Evolutionary conservation across 2,329 filamentous ascomycete species (phyloP).

Genomic region (Triangularia setosa): DNA sequence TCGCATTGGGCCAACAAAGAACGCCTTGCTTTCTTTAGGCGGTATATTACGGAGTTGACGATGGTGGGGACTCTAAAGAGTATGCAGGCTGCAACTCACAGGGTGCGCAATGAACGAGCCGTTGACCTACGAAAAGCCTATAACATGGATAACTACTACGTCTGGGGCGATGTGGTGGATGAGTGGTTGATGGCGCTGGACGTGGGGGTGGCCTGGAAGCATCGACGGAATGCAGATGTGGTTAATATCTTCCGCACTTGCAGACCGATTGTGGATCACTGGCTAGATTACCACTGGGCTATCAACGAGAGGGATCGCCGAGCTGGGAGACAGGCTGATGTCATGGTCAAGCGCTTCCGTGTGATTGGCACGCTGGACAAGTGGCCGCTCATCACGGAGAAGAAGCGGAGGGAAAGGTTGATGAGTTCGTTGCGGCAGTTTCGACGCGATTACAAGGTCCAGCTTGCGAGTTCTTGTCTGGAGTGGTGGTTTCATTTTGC

Average conservation of each 20-base stretch:
- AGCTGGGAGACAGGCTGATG: constrained; percentile 12
- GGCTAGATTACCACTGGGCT: constrained; percentile 16
- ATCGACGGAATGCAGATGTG: constrained; percentile 22
- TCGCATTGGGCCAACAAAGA: constrained; percentile 30
- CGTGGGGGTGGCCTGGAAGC: constrained; percentile 11
- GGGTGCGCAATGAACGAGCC: constrained; percentile 8
- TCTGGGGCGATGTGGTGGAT: constrained; percentile 14
- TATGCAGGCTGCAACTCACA: constrained; percentile 9
- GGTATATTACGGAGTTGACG: constrained; percentile 22
- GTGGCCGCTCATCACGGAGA: constrained; percentile 23
- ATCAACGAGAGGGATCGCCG: constrained; percentile 10
- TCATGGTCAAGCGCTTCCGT: background rate
- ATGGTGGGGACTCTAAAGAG: constrained; percentile 16
- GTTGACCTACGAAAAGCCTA: constrained; percentile 17
- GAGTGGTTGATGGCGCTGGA: constrained; percentile 17
- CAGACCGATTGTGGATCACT: constrained; percentile 22
- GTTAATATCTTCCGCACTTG: constrained; percentile 24
- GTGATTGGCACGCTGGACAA: constrained; percentile 18
- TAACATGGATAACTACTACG: constrained; percentile 17
- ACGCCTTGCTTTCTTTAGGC: constrained; percentile 26
- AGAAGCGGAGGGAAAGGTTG: constrained; percentile 25
- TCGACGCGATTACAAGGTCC: constrained; percentile 26
- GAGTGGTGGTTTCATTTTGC: constrained; percentile 25
- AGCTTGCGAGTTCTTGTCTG: constrained; percentile 24
- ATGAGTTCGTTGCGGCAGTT: constrained; percentile 25